Evolutionary conservation across 129 eudicot genomes (phyloP).

Genomic region (Smallanthus sonchifolius): DNA sequence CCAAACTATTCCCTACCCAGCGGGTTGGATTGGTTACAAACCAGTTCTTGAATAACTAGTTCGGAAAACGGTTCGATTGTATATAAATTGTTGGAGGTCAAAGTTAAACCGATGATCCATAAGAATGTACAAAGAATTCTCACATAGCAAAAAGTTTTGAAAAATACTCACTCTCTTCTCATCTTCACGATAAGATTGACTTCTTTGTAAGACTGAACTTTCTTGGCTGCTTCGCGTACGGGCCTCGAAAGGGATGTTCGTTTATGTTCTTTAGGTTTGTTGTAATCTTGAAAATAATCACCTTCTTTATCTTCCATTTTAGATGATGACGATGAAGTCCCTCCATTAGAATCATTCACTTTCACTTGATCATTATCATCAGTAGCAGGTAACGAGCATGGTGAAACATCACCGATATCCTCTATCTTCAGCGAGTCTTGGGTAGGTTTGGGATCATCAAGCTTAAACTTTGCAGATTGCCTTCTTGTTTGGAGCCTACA

Average conservation of each 20-base stretch:
- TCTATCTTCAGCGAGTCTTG: not conserved
- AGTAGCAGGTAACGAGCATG: not conserved
- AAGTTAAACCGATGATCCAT: not conserved
- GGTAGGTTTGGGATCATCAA: slow-evolving; percentile 19
- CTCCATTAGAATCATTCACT: slow-evolving; percentile 23
- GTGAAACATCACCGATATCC: not conserved
- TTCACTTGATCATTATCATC: slow-evolving; percentile 19
- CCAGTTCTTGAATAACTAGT: no score
- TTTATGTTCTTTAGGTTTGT: slow-evolving; percentile 26
- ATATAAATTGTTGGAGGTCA: not conserved
- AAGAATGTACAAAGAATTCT: not conserved
- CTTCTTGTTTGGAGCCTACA: slow-evolving; percentile 21
- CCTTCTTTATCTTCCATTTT: slow-evolving; percentile 22
- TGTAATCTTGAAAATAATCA: not conserved
- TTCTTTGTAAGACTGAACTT: slow-evolving; percentile 66
- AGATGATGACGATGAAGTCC: not conserved
- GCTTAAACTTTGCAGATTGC: slow-evolving; percentile 28
- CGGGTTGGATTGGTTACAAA: no score
- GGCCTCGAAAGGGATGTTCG: slow-evolving; percentile 57
- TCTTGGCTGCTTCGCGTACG: slow-evolving; percentile 48
- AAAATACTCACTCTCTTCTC: slow-evolving; percentile 47
- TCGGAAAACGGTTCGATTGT: no score
- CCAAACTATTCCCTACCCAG: no score
- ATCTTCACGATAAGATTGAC: slow-evolving; percentile 41
- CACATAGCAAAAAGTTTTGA: slow-evolving; percentile 5